These are phyloP conservation scores for Phaseolus coccineus DNA, from an alignment of 331 rosid genomes.

Conservation along the genomic window DNA sequence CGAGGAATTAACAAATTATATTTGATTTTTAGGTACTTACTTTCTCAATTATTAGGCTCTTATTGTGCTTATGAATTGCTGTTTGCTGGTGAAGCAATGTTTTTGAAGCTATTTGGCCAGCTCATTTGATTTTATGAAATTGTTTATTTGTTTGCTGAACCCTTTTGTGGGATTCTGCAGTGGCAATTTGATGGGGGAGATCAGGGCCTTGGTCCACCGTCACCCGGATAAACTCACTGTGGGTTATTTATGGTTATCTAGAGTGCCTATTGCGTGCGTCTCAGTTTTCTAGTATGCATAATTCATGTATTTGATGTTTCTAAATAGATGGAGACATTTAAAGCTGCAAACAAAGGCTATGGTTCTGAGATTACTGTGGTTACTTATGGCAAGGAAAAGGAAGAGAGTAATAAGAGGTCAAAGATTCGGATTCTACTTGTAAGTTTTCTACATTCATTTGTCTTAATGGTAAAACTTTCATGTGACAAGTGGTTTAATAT, in stretches of 20 bases:
- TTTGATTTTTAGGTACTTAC: not conserved
- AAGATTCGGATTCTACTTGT: slow-evolving; percentile 92
- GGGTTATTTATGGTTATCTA: slow-evolving; percentile 49
- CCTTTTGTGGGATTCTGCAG: slow-evolving; percentile 62
- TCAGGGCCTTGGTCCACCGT: slow-evolving; percentile 79
- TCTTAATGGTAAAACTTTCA: not conserved
- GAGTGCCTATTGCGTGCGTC: slow-evolving; percentile 20
- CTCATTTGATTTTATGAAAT: slow-evolving; percentile 3
- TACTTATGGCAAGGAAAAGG: slow-evolving; percentile 70
- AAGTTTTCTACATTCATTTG: slow-evolving; percentile 50
- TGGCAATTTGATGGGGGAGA: slow-evolving; percentile 76
- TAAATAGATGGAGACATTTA: slow-evolving; percentile 68
- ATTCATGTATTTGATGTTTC: slow-evolving; percentile 41
- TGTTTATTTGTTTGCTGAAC: slow-evolving; percentile 40
- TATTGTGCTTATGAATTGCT: not conserved
- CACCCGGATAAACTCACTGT: slow-evolving; percentile 82
- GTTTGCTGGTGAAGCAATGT: not conserved
- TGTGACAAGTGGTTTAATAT: not conserved
- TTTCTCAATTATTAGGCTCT: slow-evolving; percentile 33
- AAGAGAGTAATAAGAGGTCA: slow-evolving; percentile 59
- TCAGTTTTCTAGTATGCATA: slow-evolving; percentile 40
- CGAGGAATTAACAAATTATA: not conserved
- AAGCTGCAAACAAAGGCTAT: slow-evolving; percentile 80
- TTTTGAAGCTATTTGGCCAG: slow-evolving; percentile 37
- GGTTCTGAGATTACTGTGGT: slow-evolving; percentile 74